Conservation (phyloP, 1,139 yeast genomes). For the Candida gigantensis region DNA sequence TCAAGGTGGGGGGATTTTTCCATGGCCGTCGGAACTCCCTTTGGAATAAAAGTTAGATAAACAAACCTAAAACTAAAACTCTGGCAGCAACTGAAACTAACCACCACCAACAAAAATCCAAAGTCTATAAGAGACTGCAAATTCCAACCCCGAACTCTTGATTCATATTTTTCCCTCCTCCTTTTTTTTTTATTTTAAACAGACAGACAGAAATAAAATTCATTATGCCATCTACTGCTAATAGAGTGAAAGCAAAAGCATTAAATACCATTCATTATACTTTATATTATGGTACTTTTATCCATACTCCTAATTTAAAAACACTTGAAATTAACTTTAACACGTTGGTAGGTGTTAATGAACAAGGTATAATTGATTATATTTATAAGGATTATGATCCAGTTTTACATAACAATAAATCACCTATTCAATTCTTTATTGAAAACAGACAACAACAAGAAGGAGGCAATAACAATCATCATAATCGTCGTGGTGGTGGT, state of each 20-base stretch:
- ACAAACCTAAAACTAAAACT: too few species aligned
- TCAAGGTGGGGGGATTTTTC: too few species aligned
- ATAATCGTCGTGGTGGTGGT: slow-evolving; percentile 2
- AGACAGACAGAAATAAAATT: too few species aligned
- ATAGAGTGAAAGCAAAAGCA: slow-evolving; percentile 17
- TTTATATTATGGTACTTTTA: slow-evolving; percentile 38
- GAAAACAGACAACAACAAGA: background rate
- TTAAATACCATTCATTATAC: slow-evolving; percentile 25
- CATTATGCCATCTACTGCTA: slow-evolving; percentile 3
- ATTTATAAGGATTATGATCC: slow-evolving; percentile 20
- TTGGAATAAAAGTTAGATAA: too few species aligned
- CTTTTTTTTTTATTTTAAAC: too few species aligned
- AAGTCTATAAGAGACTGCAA: too few species aligned
- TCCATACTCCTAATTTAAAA: slow-evolving; percentile 36
- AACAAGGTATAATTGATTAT: slow-evolving; percentile 34
- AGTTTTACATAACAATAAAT: slow-evolving; percentile 12
- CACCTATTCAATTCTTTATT: slow-evolving; percentile 13
- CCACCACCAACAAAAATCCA: too few species aligned
- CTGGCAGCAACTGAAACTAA: too few species aligned
- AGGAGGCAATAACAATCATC: background rate
- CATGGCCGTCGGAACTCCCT: too few species aligned
- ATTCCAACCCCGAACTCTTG: too few species aligned
- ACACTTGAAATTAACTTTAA: slow-evolving; percentile 29
- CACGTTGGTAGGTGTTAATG: slow-evolving; percentile 36
- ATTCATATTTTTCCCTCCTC: too few species aligned